A percentile compares a stretch with the other conserved stretches of the same genome.
phyloP scores from a whole-genome alignment of 345 rosid genomes.

The Sapria himalayana region DNA sequence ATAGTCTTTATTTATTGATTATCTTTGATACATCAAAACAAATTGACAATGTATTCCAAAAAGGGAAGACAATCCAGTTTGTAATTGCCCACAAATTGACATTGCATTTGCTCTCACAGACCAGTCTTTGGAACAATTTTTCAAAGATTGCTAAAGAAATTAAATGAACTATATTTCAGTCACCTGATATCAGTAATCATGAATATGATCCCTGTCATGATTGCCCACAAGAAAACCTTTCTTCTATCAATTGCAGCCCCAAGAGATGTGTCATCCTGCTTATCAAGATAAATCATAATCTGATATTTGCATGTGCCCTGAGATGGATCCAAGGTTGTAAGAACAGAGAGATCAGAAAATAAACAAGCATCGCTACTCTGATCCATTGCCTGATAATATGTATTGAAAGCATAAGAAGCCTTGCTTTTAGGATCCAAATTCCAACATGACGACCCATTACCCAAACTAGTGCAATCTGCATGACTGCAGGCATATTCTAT shows the following conservation, averaged over 20 bases:
- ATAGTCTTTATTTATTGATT: too few species aligned
- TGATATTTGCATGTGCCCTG: slow-evolving; percentile 3
- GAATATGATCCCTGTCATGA: too few species aligned
- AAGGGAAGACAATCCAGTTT: too few species aligned
- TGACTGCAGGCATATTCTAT: slow-evolving; percentile 7
- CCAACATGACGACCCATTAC: slow-evolving; percentile 10
- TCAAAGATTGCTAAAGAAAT: too few species aligned
- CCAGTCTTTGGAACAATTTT: too few species aligned
- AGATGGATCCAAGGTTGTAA: slow-evolving; percentile 11
- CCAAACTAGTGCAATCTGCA: slow-evolving; percentile 9
- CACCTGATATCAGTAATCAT: too few species aligned
- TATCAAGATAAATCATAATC: slow-evolving; percentile 8
- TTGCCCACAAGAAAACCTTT: too few species aligned
- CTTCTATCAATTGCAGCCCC: not conserved
- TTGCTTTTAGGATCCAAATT: slow-evolving; percentile 5
- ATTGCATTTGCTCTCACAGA: too few species aligned
- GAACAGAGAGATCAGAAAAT: slow-evolving; percentile 4
- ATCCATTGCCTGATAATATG: slow-evolving; percentile 9
- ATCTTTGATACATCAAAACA: too few species aligned
- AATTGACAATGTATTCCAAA: too few species aligned
- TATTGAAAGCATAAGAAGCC: slow-evolving; percentile 12
- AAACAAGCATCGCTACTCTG: slow-evolving; percentile 8
- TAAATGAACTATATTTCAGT: too few species aligned
- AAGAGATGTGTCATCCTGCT: slow-evolving; percentile 2
- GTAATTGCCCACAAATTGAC: too few species aligned